Base-by-base conservation (phyloP, 2,329 filamentous ascomycete genomes). In the Aspergillus proliferans region DNA sequence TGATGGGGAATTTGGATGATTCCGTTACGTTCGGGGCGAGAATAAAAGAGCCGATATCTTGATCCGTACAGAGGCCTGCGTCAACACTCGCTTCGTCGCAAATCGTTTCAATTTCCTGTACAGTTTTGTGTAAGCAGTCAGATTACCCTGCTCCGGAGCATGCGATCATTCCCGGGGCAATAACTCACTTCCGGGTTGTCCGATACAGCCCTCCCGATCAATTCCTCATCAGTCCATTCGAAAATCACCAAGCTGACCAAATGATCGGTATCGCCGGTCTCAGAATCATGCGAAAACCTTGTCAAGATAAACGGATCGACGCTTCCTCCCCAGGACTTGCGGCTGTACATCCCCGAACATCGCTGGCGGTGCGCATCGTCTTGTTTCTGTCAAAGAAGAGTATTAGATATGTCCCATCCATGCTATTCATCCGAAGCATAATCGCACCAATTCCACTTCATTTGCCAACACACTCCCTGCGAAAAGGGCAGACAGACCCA, bases 341-440 rank as follows among this genome's bases (percentile, higher is more conserved):
- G 85, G 73, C 87, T 91, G 76, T 96, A 97, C 91, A 97, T 96
- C 74, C 92, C 89, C 76, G 78, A 75, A 75, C 92, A 96, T 81
- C 86, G 82, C 74, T 95, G 87, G 63, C 83, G 79, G 64, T 92
- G 87, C 33, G 85, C 80, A 46, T 87, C 82, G 48, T 83, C 82
- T 66, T 93, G 79, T 68, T 88, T 85, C 88, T 94, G 56, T 55
- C 34, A 28, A 36, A 41, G 15, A 36, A 15, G 46, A 39, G 14
- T 36, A 36, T 43, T n/a, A 52, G 40, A 34, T 22, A 43, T 33
- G 21, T 15, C 38, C 8, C 18, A 22, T 6, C 4, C 1, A 22
- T 19, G 14, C 38, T 3, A 21, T 6, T 40, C 19, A 39, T 18
- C 36, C 21, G 12, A n/a, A 19, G 19, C 14, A 7, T 41, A 19